Evolutionary conservation across 2,329 filamentous ascomycete species (phyloP).

Genomic region (Xylariaceae sp.): DNA sequence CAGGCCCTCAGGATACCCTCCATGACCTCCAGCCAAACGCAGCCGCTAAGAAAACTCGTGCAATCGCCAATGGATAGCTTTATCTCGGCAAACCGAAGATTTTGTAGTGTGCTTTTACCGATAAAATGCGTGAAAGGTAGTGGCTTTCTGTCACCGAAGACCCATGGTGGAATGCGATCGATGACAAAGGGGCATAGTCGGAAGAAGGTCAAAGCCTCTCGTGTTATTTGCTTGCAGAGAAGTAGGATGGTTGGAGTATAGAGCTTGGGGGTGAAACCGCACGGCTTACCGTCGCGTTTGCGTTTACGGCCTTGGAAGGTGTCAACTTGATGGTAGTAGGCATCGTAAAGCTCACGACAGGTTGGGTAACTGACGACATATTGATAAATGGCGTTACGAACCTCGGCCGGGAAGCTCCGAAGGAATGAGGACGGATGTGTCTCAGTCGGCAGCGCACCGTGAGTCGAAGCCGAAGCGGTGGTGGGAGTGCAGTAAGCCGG

Average conservation of each 20-base stretch:
- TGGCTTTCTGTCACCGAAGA: conserved; percentile 26
- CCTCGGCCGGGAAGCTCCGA: conserved; percentile 32
- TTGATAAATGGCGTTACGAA: conserved; percentile 36
- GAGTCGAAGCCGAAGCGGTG: not conserved
- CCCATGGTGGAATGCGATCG: conserved; percentile 37
- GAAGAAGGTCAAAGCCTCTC: conserved; percentile 32
- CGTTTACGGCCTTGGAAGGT: conserved; percentile 12
- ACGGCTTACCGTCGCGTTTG: conserved; percentile 4
- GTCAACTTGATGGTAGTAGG: conserved; percentile 30
- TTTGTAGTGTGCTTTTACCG: conserved; percentile 32
- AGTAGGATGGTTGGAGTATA: conserved; percentile 35
- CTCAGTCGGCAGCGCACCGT: not conserved
- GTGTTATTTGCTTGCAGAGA: conserved; percentile 35
- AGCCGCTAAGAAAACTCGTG: conserved; percentile 24
- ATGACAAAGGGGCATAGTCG: conserved; percentile 30
- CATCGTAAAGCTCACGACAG: conserved; percentile 30
- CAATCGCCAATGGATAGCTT: conserved; percentile 33
- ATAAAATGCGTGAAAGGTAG: conserved; percentile 32
- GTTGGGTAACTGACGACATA: conserved; percentile 30
- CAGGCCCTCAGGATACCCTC: conserved; percentile 29
- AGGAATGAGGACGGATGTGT: conserved; percentile 28
- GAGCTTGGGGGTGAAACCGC: conserved; percentile 15
- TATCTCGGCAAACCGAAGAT: conserved; percentile 31
- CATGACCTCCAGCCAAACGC: conserved; percentile 30
- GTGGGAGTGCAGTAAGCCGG: conserved; percentile 21